Base-by-base conservation (phyloP, 169 alveolate genomes). In the Plasmodium falciparum region DNA sequence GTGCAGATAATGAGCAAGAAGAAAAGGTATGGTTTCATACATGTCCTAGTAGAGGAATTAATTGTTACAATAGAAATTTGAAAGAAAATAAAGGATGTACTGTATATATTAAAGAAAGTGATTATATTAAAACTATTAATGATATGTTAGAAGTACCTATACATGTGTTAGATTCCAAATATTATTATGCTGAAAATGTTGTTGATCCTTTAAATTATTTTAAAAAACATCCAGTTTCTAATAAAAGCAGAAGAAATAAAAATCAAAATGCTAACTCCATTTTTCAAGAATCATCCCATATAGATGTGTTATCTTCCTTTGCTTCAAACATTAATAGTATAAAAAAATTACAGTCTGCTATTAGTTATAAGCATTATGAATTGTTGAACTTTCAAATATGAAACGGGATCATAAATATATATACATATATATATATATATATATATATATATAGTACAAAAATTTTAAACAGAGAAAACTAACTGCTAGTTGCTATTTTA, bases 21-120 rank as follows among this genome's bases (percentile, higher is more conserved):
- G 94, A 90, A 76, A 76, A 88, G 45, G 94, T 90, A 26, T 90
- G 94, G 94, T 90, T 69, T 67, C 94, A 90, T 86, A 90, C 86
- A 0, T 90, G 94, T 63, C 72, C 92, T 45, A 73, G 65, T 13
- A 76, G 92, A 8, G 83, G 90, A 13, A 49, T 61, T 1, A 66
- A 73, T 33, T 90, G 94, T 61, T 63, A 78, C 39, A 90, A 85
- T 86, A 74, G 91, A 80, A 66, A 80, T 67, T 73, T 83, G 20
- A 89, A 85, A 54, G 94, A 90, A 12, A 15, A 71, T 29, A 85
- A 89, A 65, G 94, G 94, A 11, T 90, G 94, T 70, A 90, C 94
- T 33, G 80, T 50, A 5, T 73, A 73, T 43, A 74, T 85, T 24
- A 89, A 83, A 22, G 94, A 90, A 75, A 59, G 74, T n/a, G 86